A percentile compares a stretch with the other conserved stretches of the same genome.
Conservation (phyloP, 2,329 filamentous ascomycete species). For the Hirsutella thompsonii region DNA sequence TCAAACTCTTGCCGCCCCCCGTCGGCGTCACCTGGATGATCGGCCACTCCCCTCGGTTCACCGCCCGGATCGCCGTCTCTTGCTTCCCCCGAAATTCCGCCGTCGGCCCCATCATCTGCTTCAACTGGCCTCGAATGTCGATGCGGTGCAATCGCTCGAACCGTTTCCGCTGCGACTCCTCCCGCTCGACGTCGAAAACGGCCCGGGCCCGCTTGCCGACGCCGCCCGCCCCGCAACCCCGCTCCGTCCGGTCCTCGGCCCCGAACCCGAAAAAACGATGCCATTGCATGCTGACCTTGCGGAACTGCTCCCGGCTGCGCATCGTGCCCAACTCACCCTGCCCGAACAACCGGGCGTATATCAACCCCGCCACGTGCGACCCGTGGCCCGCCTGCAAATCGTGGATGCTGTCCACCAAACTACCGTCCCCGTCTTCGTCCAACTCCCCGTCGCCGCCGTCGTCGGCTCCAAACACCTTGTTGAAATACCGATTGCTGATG, state of each 20-base stretch:
- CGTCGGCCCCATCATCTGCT: slow-evolving; percentile 4
- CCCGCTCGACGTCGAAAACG: background rate
- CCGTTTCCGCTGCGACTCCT: slow-evolving; percentile 1
- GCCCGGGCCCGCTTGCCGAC: background rate
- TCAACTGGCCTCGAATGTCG: slow-evolving; percentile 1
- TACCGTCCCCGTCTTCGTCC: too few relatives aligned
- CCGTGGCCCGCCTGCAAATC: too few relatives aligned
- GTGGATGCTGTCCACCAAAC: too few relatives aligned
- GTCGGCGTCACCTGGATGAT: slow-evolving; percentile 5
- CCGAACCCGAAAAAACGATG: too few relatives aligned
- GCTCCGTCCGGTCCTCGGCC: too few relatives aligned
- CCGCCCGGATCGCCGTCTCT: slow-evolving; percentile 4
- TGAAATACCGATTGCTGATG: too few relatives aligned
- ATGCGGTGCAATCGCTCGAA: background rate
- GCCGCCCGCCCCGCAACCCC: slow-evolving; percentile 1
- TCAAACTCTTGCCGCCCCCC: slow-evolving; percentile 8
- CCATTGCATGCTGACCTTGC: too few relatives aligned
- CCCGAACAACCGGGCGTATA: too few relatives aligned
- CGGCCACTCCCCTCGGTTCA: slow-evolving; percentile 1
- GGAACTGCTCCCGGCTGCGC: too few relatives aligned
- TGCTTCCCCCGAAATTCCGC: slow-evolving; percentile 3
- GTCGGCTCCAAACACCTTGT: too few relatives aligned
- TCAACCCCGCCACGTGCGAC: too few relatives aligned
- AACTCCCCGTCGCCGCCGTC: background rate
- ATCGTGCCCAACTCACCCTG: too few relatives aligned